phyloP scores from a whole-genome alignment of 495 filamentous ascomycete genomes.

The Chlorociboria aeruginascens region DNA sequence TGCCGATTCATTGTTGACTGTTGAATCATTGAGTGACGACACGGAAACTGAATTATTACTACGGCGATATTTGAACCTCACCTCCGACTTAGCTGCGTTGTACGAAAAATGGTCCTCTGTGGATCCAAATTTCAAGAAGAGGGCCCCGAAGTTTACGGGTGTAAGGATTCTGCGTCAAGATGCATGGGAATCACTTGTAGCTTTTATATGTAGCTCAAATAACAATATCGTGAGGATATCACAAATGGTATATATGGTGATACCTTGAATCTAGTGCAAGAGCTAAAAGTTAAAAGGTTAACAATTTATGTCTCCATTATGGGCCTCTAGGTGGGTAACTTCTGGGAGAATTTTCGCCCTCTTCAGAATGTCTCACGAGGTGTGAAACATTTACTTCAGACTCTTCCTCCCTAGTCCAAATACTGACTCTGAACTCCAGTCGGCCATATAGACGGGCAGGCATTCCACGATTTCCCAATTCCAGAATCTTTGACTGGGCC shows the following conservation, averaged over 20 bases:
- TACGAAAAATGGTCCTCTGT: conserved; percentile 80
- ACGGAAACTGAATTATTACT: conserved; percentile 52
- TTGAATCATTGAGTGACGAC: neutral
- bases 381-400: too few species aligned
- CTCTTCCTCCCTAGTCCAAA: too few species aligned
- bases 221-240: conserved; percentile 95
- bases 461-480: conserved; percentile 79
- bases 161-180: conserved; percentile 94
- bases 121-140: conserved; percentile 83
- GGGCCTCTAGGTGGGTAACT: conserved; percentile 37
- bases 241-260: conserved; percentile 53
- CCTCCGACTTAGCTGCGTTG: conserved; percentile 54
- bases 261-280: neutral
- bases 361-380: too few species aligned
- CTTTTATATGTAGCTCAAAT: conserved; percentile 97
- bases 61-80: conserved; percentile 72
- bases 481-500: conserved; percentile 57
- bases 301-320: conserved; percentile 81
- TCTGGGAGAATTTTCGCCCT: too few species aligned
- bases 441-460: conserved; percentile 51
- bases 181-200: conserved; percentile 87
- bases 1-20: conserved; percentile 12
- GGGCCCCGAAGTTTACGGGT: conserved; percentile 76
- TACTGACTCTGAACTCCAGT: conserved; percentile 23
- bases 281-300: conserved; percentile 33